These are phyloP conservation scores for Monilinia fructigena DNA, from an alignment of 2,329 filamentous ascomycete genomes.

Conservation along the genomic window DNA sequence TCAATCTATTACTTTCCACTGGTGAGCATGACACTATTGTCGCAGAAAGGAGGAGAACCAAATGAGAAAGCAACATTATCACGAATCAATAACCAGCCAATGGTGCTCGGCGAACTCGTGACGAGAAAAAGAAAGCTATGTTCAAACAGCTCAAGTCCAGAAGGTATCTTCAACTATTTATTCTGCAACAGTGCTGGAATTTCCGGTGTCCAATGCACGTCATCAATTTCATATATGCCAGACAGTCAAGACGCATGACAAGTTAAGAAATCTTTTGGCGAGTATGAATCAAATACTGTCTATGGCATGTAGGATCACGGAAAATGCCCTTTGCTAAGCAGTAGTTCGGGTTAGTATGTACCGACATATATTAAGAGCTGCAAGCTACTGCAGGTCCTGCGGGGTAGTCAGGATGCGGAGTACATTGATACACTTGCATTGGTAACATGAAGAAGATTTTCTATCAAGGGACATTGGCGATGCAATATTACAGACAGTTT, in stretches of 20 bases:
- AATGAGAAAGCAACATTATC: conserved; percentile 10
- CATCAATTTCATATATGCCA: not conserved
- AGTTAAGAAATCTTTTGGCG: not conserved
- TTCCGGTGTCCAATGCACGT: not conserved
- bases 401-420: not conserved
- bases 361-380: conserved; percentile 5
- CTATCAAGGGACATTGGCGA: not conserved
- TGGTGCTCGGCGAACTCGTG: not conserved
- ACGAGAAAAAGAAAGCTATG: not conserved
- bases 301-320: not conserved
- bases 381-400: not conserved
- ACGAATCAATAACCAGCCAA: not conserved
- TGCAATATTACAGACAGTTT: not conserved
- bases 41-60: not conserved
- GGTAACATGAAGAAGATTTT: not conserved
- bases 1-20: not conserved
- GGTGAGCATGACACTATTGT: not conserved
- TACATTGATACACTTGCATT: not conserved
- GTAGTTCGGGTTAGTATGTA: conserved; percentile 3
- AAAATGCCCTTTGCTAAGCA: not conserved
- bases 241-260: not conserved
- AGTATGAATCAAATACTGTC: not conserved
- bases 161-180: not conserved
- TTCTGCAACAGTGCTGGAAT: not conserved
- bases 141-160: not conserved